Percentiles rank a stretch among this genome's conserved stretches.
Evolutionary conservation across 176 grass and related monocot species (phyloP).

Genomic region (Lolium perenne): DNA sequence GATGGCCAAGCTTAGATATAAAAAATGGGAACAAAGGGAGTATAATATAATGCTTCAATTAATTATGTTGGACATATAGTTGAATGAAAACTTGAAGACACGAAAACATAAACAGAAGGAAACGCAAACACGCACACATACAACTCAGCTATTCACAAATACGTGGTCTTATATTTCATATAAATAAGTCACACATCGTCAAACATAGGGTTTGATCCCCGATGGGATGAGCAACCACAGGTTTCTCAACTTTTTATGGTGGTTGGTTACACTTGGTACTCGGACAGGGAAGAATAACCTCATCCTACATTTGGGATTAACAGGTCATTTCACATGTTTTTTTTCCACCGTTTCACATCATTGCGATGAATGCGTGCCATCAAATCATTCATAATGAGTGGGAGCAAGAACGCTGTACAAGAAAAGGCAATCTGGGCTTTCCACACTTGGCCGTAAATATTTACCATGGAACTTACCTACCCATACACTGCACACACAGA

Average conservation of each 20-base stretch:
- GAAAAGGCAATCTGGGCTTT: conserved; percentile 15
- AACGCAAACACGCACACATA: neutral
- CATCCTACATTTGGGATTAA: neutral
- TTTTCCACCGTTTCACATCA: conserved; percentile 12
- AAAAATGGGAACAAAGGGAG: too few relatives aligned
- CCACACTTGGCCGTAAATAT: conserved; percentile 27
- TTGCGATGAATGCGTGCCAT: neutral
- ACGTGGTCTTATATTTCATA: neutral
- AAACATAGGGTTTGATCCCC: neutral
- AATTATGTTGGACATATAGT: neutral
- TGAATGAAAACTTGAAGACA: neutral
- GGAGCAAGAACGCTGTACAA: conserved; percentile 37
- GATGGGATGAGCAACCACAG: neutral
- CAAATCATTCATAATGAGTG: neutral
- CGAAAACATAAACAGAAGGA: neutral
- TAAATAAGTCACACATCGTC: neutral
- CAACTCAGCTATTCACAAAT: too few relatives aligned
- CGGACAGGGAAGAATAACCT: neutral
- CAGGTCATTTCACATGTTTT: neutral
- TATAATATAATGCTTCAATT: neutral
- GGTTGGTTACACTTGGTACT: neutral
- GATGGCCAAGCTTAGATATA: too few relatives aligned
- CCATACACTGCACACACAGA: conserved; percentile 46
- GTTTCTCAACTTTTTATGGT: neutral
- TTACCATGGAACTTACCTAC: conserved; percentile 30